Evolutionary conservation across 1,284 basidiomycete species (phyloP).

Genomic region (Vanrija sp.): DNA sequence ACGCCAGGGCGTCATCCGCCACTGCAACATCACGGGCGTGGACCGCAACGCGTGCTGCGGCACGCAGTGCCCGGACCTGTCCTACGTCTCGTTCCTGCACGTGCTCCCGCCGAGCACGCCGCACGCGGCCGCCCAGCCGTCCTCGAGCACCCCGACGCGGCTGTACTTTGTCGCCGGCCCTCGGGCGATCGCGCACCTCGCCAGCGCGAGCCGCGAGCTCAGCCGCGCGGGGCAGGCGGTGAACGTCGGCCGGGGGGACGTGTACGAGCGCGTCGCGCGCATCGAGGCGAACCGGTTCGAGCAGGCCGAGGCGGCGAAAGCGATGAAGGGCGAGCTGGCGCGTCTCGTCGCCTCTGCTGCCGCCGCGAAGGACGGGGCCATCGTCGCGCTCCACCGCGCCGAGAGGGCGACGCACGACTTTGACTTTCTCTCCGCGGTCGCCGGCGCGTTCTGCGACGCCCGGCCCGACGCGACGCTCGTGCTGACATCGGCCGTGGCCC

Average conservation of each 20-base stretch:
- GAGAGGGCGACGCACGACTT: slow-evolving; percentile 40
- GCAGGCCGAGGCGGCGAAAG: slow-evolving; percentile 60
- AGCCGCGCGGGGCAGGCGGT: slow-evolving; percentile 59
- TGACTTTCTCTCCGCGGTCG: slow-evolving; percentile 30
- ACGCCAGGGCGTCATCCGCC: slow-evolving; percentile 64
- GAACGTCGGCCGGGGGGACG: slow-evolving; percentile 53
- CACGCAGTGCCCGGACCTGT: slow-evolving; percentile 58
- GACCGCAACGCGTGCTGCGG: slow-evolving; percentile 82
- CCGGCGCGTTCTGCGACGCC: not conserved
- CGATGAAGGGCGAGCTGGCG: slow-evolving; percentile 65
- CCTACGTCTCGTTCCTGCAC: slow-evolving; percentile 41
- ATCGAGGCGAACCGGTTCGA: slow-evolving; percentile 61
- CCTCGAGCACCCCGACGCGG: slow-evolving; percentile 59
- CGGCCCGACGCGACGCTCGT: slow-evolving; percentile 46
- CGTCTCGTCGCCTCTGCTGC: slow-evolving; percentile 56
- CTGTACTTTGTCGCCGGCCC: slow-evolving; percentile 77
- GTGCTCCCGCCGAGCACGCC: slow-evolving; percentile 50
- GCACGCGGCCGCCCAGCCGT: slow-evolving; percentile 41
- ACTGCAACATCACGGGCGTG: slow-evolving; percentile 72
- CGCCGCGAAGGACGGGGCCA: slow-evolving; percentile 30
- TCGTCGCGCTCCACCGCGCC: slow-evolving; percentile 7
- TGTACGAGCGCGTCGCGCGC: slow-evolving; percentile 56
- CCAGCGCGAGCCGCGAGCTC: slow-evolving; percentile 57
- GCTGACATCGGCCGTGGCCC: slow-evolving; percentile 18
- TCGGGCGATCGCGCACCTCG: slow-evolving; percentile 62